These are phyloP conservation scores for Zalaria sp. DNA, from an alignment of 2,329 filamentous ascomycete genomes.

Conservation along the genomic window DNA sequence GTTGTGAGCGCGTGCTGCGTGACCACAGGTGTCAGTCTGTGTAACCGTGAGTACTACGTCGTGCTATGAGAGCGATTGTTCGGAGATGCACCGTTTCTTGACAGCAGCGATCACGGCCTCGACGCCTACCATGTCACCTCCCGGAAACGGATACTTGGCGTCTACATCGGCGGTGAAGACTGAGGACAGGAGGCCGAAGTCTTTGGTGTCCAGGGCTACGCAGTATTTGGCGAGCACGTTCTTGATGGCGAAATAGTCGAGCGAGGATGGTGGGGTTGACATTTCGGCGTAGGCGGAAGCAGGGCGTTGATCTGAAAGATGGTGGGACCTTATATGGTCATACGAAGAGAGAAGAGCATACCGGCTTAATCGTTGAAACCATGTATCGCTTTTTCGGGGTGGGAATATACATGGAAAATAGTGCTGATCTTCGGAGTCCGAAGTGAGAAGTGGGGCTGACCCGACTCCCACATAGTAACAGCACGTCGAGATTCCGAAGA, in stretches of 20 bases:
- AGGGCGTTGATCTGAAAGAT: too few relatives aligned
- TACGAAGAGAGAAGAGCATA: too few relatives aligned
- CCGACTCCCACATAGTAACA: too few relatives aligned
- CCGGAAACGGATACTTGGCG: slow-evolving; percentile 23
- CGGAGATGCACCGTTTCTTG: slow-evolving; percentile 13
- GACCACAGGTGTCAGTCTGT: slow-evolving; percentile 23
- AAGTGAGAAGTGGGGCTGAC: too few relatives aligned
- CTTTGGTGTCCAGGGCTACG: slow-evolving; percentile 28
- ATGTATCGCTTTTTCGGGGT: too few relatives aligned
- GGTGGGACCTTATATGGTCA: too few relatives aligned
- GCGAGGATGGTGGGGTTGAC: slow-evolving; percentile 6
- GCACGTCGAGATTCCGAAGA: too few relatives aligned
- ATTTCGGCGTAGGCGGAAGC: neutral
- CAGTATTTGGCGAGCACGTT: slow-evolving; percentile 29
- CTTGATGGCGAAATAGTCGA: slow-evolving; percentile 25
- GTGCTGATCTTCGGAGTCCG: too few relatives aligned
- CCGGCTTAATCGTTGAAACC: too few relatives aligned
- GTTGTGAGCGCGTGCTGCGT: slow-evolving; percentile 31
- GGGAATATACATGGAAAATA: too few relatives aligned
- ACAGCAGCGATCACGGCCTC: slow-evolving; percentile 12
- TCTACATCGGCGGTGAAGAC: slow-evolving; percentile 27
- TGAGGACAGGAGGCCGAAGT: slow-evolving; percentile 21
- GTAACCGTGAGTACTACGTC: too few relatives aligned
- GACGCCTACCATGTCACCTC: slow-evolving; percentile 17
- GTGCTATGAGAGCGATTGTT: too few relatives aligned